Percentiles rank a stretch among this genome's conserved stretches.
These are phyloP conservation scores for Taiwanofungus camphoratus DNA, from an alignment of 1,284 basidiomycete species.

Conservation along the genomic window DNA sequence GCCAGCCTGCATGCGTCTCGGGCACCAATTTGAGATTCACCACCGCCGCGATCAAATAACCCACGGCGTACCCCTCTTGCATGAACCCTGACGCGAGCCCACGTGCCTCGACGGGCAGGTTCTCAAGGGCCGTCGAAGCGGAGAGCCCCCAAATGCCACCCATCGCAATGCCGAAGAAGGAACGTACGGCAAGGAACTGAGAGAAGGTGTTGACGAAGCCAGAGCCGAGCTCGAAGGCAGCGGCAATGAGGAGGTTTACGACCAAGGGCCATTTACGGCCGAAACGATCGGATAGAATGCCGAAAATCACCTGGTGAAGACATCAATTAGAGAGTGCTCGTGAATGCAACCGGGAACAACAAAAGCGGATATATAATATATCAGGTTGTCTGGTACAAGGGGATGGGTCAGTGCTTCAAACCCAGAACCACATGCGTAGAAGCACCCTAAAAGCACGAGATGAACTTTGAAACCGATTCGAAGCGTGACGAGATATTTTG, in stretches of 20 bases:
- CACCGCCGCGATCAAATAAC: slow-evolving; percentile 47
- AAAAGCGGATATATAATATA: no score
- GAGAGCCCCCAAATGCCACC: slow-evolving; percentile 81
- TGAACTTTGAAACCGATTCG: background rate
- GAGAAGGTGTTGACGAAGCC: slow-evolving; percentile 66
- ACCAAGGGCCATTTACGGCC: slow-evolving; percentile 94
- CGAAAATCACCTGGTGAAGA: slow-evolving; percentile 61
- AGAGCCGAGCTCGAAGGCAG: slow-evolving; percentile 74
- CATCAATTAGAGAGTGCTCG: background rate
- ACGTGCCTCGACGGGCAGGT: slow-evolving; percentile 81
- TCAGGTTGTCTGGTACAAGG: no score
- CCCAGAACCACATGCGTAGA: no score
- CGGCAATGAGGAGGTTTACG: slow-evolving; percentile 66
- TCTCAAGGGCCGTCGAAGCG: slow-evolving; percentile 79
- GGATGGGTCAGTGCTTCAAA: no score
- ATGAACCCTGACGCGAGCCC: slow-evolving; percentile 83
- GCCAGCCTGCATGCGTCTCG: slow-evolving; percentile 45
- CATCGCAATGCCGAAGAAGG: slow-evolving; percentile 86
- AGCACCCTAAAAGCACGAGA: no score
- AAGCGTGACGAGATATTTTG: no score
- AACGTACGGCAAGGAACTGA: slow-evolving; percentile 69
- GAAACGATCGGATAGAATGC: slow-evolving; percentile 76
- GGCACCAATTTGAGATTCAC: slow-evolving; percentile 77
- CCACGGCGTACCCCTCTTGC: slow-evolving; percentile 63
- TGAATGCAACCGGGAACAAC: background rate